Conservation (phyloP, 768 basidiomycete genomes). For the Phaeotremella fagi region DNA sequence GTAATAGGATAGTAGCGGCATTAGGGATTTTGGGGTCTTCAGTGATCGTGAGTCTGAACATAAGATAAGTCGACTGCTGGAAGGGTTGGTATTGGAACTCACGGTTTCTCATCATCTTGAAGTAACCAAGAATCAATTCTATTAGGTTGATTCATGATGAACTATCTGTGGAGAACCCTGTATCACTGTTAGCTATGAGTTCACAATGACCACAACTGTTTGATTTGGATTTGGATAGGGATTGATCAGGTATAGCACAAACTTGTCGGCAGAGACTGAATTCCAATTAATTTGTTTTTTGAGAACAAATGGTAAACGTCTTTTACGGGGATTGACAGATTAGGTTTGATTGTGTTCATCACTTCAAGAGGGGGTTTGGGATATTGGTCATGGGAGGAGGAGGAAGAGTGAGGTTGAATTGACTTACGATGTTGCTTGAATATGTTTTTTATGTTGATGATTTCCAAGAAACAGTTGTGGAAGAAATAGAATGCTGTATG, state of each 20-base stretch:
- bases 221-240: background rate
- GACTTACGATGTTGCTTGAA: no score
- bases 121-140: constrained; percentile 86
- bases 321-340: constrained; percentile 61
- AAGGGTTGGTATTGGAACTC: constrained; percentile 51
- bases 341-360: constrained; percentile 46
- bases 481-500: no score
- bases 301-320: constrained; percentile 23
- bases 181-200: no score
- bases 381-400: background rate
- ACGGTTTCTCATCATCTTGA: constrained; percentile 91
- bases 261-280: constrained; percentile 27
- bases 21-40: constrained; percentile 98
- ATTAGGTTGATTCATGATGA: constrained; percentile 85
- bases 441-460: no score
- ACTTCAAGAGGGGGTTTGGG: constrained; percentile 18
- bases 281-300: no score
- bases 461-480: no score
- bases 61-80: background rate
- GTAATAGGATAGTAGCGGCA: constrained; percentile 86
- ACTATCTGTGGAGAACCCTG: no score
- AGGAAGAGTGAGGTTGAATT: background rate
- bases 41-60: constrained; percentile 70
- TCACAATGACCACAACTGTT: background rate
- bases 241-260: constrained; percentile 6